Evolutionary conservation across 2,329 filamentous ascomycete species (phyloP), one percentile per base, ranked within the genome.

Genomic region (Phaeoacremonium minimum): DNA sequence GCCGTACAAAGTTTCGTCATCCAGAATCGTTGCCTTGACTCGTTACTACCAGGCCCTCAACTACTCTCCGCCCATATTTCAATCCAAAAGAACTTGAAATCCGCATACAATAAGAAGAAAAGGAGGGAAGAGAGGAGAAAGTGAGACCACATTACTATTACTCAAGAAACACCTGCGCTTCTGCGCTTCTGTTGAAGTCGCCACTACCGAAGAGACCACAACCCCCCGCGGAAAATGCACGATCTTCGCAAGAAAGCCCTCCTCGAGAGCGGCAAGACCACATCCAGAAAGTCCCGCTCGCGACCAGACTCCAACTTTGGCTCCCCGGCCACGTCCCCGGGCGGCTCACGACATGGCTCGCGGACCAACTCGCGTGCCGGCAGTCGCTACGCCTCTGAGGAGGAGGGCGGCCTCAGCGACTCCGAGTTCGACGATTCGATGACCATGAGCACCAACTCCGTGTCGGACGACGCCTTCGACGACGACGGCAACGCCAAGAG

Each of bases 241-340:
- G 78, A 83, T 51, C 66, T 76, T 37, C 69, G 80, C 48, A 81
- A 84, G 54, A 82, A 84, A 59, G 82, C 78, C 34, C 75, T 87
- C 40, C 66, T 72, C 43, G 80, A 83, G 61, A 80, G 77, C 63
- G 75, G 77, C 55, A 88, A 88, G 66, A 88, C 83, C 13, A 63
- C 78, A 20, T 87, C 84, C 32, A 74, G 72, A 50, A 87, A 87
- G 58, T 80, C 81, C 15, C 73, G 70, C 42, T 73, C 75, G 15
- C 68, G 70, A 41, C 67, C 69, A 29, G 72, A 73, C 42, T 73
- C 71, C 4, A 71, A 73, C n/a, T 67, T 73, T 18, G 71, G 69
- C 40, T 83, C 81, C 2, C 73, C 75, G 20, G 67, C 71, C 38
- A 67, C 66, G 19, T 85, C 80, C 13, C 77, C 79, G 30, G 66